Evolutionary conservation across 495 filamentous ascomycete genomes (phyloP).

Genomic region (Penicillium coprophilum): DNA sequence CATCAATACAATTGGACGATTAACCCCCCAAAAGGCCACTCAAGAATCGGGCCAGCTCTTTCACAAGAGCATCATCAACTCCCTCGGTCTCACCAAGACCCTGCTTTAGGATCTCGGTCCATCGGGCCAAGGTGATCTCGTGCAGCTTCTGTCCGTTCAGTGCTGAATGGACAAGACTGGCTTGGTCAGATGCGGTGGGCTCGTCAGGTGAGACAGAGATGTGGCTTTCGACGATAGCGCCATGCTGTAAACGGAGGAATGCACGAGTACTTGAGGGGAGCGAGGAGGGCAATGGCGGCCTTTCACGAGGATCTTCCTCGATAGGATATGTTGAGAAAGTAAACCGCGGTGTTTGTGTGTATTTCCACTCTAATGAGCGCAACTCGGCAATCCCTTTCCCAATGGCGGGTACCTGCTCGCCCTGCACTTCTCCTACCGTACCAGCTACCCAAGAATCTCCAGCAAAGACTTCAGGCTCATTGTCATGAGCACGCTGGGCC

Average conservation of each 20-base stretch:
- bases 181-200: constrained; percentile 36
- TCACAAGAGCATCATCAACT: constrained; percentile 16
- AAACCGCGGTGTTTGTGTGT: constrained; percentile 81
- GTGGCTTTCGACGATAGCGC: constrained; percentile 44
- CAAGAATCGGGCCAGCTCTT: constrained; percentile 22
- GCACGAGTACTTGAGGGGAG: constrained; percentile 41
- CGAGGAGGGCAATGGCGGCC: constrained; percentile 46
- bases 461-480: constrained; percentile 40
- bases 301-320: constrained; percentile 54
- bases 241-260: constrained; percentile 45
- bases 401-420: constrained; percentile 50
- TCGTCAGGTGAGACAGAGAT: constrained; percentile 44
- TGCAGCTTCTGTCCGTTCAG: constrained; percentile 45
- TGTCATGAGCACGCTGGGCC: constrained; percentile 35
- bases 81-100: constrained; percentile 18
- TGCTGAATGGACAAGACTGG: constrained; percentile 32
- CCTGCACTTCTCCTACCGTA: constrained; percentile 49
- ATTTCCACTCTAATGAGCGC: constrained; percentile 73
- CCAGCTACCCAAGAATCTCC: constrained; percentile 45
- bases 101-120: constrained; percentile 30
- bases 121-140: constrained; percentile 37
- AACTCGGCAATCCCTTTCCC: constrained; percentile 62
- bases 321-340: constrained; percentile 61
- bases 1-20: background rate
- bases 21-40: constrained; percentile 22